Conservation (phyloP, 129 eudicot species). For the Artemisia annua region DNA sequence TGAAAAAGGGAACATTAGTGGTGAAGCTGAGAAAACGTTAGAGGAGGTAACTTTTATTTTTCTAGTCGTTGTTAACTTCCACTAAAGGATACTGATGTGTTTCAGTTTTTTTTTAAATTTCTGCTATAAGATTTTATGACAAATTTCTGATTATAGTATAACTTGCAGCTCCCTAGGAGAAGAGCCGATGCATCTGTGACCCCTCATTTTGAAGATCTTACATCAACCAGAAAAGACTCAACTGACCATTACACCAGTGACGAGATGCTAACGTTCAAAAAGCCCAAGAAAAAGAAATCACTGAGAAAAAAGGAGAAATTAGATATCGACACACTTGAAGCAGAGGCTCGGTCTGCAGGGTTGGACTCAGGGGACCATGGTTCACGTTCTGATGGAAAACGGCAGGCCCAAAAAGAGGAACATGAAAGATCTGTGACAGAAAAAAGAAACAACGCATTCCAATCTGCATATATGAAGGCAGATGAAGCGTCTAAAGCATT, state of each 20-base stretch:
- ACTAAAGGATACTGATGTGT: too few relatives aligned
- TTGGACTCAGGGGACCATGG: constrained; percentile 82
- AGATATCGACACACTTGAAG: constrained; percentile 83
- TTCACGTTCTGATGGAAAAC: constrained; percentile 71
- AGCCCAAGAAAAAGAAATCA: constrained; percentile 96
- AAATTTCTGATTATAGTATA: neutral
- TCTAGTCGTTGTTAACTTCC: neutral
- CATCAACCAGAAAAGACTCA: constrained; percentile 48
- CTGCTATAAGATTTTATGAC: too few relatives aligned
- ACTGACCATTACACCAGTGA: constrained; percentile 84
- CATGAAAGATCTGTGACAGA: constrained; percentile 78
- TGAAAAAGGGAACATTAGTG: constrained; percentile 80
- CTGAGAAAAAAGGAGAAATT: constrained; percentile 84
- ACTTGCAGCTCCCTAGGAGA: constrained; percentile 72
- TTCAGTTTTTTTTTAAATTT: too few relatives aligned
- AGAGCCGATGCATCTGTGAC: constrained; percentile 59
- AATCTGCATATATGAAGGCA: constrained; percentile 76
- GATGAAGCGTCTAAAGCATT: constrained; percentile 93
- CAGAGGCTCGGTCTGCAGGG: constrained; percentile 85
- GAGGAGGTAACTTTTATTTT: constrained; percentile 66
- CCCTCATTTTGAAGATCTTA: constrained; percentile 62
- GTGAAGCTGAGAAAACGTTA: constrained; percentile 86
- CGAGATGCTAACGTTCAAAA: constrained; percentile 83
- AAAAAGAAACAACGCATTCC: constrained; percentile 67
- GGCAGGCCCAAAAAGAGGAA: constrained; percentile 67